A percentile compares a stretch with the other conserved stretches of the same genome.
phyloP scores from a whole-genome alignment of 257 asterid species.

The Ehretia macrophylla region DNA sequence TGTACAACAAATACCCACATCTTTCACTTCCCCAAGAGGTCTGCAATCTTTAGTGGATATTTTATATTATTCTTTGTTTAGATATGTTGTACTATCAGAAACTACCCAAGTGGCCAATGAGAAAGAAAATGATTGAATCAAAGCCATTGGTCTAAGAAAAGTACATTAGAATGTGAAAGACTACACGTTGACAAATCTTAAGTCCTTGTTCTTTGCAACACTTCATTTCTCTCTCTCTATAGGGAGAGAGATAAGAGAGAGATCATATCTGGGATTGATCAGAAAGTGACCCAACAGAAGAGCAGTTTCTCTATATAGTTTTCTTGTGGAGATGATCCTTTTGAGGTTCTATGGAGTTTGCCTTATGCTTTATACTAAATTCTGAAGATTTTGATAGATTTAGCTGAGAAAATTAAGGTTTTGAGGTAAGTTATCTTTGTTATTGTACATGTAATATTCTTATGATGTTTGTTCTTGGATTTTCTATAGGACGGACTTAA shows the following conservation, averaged over 20 bases:
- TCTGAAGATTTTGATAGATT: background rate
- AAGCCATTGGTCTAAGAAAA: slow-evolving; percentile 16
- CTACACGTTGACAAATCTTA: slow-evolving; percentile 48
- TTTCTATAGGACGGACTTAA: background rate
- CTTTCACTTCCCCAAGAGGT: slow-evolving; percentile 43
- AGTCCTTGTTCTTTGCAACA: slow-evolving; percentile 45
- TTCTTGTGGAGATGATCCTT: too few species aligned
- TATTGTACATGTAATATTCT: background rate
- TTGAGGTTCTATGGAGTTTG: slow-evolving; percentile 4
- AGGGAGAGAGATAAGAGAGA: slow-evolving; percentile 25
- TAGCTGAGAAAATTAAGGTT: background rate
- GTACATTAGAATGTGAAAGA: slow-evolving; percentile 35
- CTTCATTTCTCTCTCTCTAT: slow-evolving; percentile 34
- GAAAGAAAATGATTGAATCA: slow-evolving; percentile 41
- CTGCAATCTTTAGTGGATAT: slow-evolving; percentile 34
- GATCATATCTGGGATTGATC: slow-evolving; percentile 36
- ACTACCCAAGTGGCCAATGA: slow-evolving; percentile 27
- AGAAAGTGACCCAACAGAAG: too few species aligned
- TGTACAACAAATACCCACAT: slow-evolving; percentile 37
- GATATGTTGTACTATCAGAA: slow-evolving; percentile 22
- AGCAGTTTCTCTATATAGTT: too few species aligned
- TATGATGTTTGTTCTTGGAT: background rate
- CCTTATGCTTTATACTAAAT: background rate
- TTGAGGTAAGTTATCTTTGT: background rate
- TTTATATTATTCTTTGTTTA: slow-evolving; percentile 16